A percentile compares a stretch with the other conserved stretches of the same genome.
Evolutionary conservation across 148 eudicot genomes (phyloP).

Genomic region (Rhododendron ovatum): DNA sequence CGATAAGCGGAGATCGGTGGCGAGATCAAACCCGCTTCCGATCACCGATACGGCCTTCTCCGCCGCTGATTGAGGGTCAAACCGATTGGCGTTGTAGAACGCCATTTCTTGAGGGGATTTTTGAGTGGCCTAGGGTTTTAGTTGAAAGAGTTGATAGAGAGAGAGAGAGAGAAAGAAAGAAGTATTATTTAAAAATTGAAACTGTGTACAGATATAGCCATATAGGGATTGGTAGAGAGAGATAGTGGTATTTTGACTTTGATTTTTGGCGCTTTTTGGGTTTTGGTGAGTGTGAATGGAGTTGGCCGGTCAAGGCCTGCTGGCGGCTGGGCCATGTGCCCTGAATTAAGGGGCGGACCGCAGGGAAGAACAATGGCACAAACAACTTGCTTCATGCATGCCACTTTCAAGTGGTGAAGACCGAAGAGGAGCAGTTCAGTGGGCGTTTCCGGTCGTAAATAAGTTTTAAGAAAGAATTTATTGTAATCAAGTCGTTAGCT

Average conservation of each 20-base stretch:
- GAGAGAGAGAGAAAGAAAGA: background rate
- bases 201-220: background rate
- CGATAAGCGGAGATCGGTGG: slow-evolving; percentile 58
- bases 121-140: slow-evolving; percentile 11
- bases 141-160: background rate
- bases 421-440: too few species aligned
- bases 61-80: slow-evolving; percentile 74
- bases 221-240: background rate
- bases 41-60: slow-evolving; percentile 80
- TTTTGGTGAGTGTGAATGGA: background rate
- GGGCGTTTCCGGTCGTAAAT: too few species aligned
- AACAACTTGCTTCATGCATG: too few species aligned
- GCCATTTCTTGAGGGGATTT: slow-evolving; percentile 17
- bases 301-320: background rate
- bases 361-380: background rate
- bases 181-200: background rate
- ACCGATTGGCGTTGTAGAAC: slow-evolving; percentile 16
- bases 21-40: slow-evolving; percentile 74
- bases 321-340: background rate
- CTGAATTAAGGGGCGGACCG: background rate
- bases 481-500: too few species aligned
- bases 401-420: too few species aligned
- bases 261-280: background rate
- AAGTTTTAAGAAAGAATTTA: too few species aligned
- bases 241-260: background rate